Evolutionary conservation across 75 land plant species (phyloP).

Genomic region (Picea glauca): DNA sequence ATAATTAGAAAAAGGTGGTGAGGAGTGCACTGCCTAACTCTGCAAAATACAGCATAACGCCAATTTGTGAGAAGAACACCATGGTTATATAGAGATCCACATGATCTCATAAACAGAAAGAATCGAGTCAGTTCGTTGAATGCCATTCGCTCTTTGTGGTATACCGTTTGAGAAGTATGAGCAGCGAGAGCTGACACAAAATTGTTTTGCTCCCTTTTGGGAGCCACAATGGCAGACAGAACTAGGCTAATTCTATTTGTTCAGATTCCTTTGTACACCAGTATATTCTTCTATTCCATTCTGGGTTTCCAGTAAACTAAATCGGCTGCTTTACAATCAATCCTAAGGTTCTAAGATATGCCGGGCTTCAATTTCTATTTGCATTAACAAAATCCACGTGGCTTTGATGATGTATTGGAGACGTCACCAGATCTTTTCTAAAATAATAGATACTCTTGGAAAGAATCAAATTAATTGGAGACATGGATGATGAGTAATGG

Average conservation of each 20-base stretch:
- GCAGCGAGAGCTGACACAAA: neutral
- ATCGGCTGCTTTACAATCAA: neutral
- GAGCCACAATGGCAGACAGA: slow-evolving; percentile 1
- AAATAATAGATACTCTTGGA: too few species aligned
- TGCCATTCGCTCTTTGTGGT: neutral
- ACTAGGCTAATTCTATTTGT: slow-evolving; percentile 1
- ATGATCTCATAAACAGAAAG: neutral
- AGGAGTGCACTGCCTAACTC: neutral
- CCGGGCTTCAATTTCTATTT: too few species aligned
- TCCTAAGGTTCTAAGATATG: neutral
- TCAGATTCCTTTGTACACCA: neutral
- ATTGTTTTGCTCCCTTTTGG: neutral
- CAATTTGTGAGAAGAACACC: neutral
- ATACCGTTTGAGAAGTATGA: neutral
- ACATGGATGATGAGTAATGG: too few species aligned
- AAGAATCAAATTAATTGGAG: too few species aligned
- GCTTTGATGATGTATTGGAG: too few species aligned
- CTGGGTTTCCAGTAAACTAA: neutral
- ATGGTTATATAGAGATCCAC: neutral
- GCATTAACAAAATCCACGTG: too few species aligned
- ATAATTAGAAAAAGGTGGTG: neutral
- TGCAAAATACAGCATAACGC: neutral
- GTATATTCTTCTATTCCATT: slow-evolving; percentile 1
- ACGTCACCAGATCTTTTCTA: too few species aligned
- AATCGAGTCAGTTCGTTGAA: neutral